These are phyloP conservation scores for Grigorovia jiainica DNA, from an alignment of 805 yeast genomes.

Conservation along the genomic window DNA sequence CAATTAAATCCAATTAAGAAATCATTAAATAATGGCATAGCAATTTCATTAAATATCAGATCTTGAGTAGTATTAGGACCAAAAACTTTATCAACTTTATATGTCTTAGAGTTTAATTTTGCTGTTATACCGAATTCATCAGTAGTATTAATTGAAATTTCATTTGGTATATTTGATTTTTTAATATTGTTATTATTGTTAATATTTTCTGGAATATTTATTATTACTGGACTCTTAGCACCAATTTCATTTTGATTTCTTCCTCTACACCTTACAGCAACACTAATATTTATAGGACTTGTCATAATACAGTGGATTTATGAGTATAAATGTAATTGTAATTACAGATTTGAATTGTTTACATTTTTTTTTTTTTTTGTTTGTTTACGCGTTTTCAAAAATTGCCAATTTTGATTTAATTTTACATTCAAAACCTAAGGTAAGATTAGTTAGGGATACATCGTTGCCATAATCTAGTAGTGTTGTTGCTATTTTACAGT, in stretches of 20 bases:
- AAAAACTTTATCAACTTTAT: conserved; percentile 69
- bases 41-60: conserved; percentile 55
- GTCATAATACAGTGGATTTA: no score
- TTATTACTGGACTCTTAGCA: conserved; percentile 52
- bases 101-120: conserved; percentile 43
- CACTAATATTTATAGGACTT: conserved; percentile 39
- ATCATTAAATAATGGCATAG: conserved; percentile 54
- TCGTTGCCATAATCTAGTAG: no score
- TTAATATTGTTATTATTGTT: conserved; percentile 22
- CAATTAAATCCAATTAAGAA: conserved; percentile 70
- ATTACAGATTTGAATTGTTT: no score
- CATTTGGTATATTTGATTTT: conserved; percentile 22
- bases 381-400: no score
- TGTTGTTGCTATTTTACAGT: neutral
- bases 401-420: no score
- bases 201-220: conserved; percentile 38
- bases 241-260: conserved; percentile 48
- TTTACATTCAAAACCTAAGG: no score
- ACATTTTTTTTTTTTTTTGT: no score
- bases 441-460: no score
- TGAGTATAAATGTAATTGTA: no score
- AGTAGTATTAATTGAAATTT: conserved; percentile 38
- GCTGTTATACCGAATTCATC: conserved; percentile 34
- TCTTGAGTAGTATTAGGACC: conserved; percentile 76
- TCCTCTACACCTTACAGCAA: conserved; percentile 56